Conservation (phyloP, 345 rosid genomes). For the Syzygium oleosum region DNA sequence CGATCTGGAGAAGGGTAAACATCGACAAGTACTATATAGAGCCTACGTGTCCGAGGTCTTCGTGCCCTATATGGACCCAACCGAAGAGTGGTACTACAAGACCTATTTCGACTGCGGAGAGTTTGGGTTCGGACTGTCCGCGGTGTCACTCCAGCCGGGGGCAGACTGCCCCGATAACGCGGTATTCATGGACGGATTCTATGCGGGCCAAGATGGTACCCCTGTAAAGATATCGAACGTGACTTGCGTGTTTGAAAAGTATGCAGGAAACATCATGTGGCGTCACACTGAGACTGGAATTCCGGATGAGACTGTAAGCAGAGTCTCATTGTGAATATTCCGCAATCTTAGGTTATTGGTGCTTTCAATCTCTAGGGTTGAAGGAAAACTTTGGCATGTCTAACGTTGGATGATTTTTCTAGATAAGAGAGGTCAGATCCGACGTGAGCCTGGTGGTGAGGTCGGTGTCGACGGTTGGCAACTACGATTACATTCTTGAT, state of each 20-base stretch:
- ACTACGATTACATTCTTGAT: conserved; percentile 68
- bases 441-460: conserved; percentile 59
- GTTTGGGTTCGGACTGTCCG: conserved; percentile 60
- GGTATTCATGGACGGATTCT: conserved; percentile 39
- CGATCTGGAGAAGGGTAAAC: conserved; percentile 23
- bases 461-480: conserved; percentile 70
- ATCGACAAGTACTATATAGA: conserved; percentile 40
- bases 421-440: conserved; percentile 56
- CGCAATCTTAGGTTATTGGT: neutral
- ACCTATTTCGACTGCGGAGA: conserved; percentile 76
- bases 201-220: conserved; percentile 42
- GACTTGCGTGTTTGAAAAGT: conserved; percentile 61
- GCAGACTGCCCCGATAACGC: conserved; percentile 66
- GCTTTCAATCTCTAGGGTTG: neutral
- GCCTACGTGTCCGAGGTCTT: conserved; percentile 72
- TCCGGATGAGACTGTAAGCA: conserved; percentile 54
- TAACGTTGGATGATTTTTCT: neutral
- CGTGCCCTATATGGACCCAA: conserved; percentile 84
- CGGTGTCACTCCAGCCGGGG: conserved; percentile 38
- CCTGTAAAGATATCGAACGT: conserved; percentile 33
- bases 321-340: neutral
- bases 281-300: conserved; percentile 64
- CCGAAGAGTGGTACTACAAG: conserved; percentile 63
- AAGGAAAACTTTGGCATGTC: neutral
- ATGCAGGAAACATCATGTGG: conserved; percentile 42